phyloP scores from a whole-genome alignment of 306 rosid species.

The Glycine soja region DNA sequence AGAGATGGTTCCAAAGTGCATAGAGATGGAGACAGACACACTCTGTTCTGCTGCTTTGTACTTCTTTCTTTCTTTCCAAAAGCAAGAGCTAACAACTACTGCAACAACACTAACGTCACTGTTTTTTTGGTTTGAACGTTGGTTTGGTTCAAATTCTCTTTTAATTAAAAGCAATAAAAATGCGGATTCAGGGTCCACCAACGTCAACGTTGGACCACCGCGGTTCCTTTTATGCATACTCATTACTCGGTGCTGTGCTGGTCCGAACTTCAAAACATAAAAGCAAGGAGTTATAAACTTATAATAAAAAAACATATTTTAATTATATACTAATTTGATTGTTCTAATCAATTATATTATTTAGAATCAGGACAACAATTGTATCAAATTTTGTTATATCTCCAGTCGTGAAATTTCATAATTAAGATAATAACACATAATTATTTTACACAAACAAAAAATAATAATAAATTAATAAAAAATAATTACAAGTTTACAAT shows the following conservation, averaged over 20 bases:
- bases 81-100: slow-evolving; percentile 29
- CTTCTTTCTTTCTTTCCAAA: slow-evolving; percentile 19
- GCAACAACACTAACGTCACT: background rate
- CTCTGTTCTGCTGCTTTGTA: slow-evolving; percentile 7
- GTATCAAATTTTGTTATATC: no score
- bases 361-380: no score
- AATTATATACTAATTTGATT: no score
- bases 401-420: no score
- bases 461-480: no score
- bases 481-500: no score
- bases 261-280: background rate
- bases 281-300: background rate
- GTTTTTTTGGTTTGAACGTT: background rate
- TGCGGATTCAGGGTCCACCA: background rate
- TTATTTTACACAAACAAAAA: no score
- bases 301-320: background rate
- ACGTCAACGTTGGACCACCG: background rate
- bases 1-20: slow-evolving; percentile 8
- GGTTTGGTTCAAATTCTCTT: background rate
- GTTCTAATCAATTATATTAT: background rate
- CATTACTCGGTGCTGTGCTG: no score
- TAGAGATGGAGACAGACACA: background rate
- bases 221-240: background rate
- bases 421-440: no score
- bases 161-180: background rate